phyloP scores from a whole-genome alignment of 805 yeast species.

The Suhomyces vadensis region DNA sequence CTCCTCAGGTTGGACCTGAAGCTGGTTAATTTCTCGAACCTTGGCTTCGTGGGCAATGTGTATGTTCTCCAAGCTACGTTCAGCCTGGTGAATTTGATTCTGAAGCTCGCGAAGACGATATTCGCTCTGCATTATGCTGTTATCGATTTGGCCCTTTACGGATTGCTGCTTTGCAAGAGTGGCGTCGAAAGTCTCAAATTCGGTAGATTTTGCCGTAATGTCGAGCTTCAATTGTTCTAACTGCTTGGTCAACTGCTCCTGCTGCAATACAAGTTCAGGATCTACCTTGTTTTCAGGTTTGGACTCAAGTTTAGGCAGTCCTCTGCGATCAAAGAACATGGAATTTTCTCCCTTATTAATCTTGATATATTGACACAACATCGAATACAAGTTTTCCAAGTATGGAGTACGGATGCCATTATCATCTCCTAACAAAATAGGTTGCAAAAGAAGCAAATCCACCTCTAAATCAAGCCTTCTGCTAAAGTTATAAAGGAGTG shows the following conservation, averaged over 20 bases:
- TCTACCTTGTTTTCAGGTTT: background rate
- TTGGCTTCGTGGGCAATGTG: constrained; percentile 7
- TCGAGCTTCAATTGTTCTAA: constrained; percentile 22
- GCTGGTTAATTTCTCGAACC: constrained; percentile 10
- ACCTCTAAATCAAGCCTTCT: constrained; percentile 54
- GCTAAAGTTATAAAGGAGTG: constrained; percentile 65
- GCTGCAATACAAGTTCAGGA: background rate
- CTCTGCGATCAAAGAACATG: constrained; percentile 32
- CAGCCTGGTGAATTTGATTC: constrained; percentile 15
- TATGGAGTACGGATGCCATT: constrained; percentile 85
- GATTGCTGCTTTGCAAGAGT: constrained; percentile 22
- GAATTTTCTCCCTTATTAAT: constrained; percentile 38
- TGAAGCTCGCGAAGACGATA: constrained; percentile 6
- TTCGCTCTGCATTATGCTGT: constrained; percentile 22
- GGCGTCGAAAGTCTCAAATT: constrained; percentile 18
- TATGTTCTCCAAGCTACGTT: constrained; percentile 14
- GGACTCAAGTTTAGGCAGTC: background rate
- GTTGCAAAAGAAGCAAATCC: constrained; percentile 79
- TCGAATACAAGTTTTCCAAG: constrained; percentile 81
- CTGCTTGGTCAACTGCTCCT: background rate
- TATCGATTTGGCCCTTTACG: constrained; percentile 23
- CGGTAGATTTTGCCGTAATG: constrained; percentile 17
- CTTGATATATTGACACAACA: constrained; percentile 61
- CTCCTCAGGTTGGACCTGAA: background rate
- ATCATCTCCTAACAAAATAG: constrained; percentile 89